A percentile compares a stretch with the other conserved stretches of the same genome.
These are phyloP conservation scores for Chlamydomonas sp. DNA, from an alignment of 139 green algal species.

Conservation along the genomic window DNA sequence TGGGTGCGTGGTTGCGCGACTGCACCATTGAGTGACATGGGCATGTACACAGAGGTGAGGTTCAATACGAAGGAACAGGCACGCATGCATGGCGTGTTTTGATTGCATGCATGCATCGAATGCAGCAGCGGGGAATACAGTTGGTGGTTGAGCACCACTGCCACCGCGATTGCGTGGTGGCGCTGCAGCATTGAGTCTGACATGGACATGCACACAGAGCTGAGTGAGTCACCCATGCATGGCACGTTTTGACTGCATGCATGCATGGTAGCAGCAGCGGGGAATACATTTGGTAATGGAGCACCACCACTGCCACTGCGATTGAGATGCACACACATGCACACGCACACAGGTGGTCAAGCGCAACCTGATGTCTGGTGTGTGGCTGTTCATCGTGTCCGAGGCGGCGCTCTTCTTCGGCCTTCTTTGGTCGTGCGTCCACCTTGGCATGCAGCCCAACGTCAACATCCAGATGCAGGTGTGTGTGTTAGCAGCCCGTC, in stretches of 20 bases:
- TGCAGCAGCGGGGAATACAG: no score
- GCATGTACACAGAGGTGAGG: constrained; percentile 4
- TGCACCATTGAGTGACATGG: constrained; percentile 18
- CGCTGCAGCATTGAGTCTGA: constrained; percentile 41
- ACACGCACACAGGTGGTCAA: constrained; percentile 19
- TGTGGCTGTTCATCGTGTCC: constrained; percentile 42
- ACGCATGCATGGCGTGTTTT: no score
- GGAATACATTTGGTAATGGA: no score
- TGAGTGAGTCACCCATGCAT: no score
- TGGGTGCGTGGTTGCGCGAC: neutral
- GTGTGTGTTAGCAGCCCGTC: no score
- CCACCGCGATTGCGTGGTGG: constrained; percentile 34
- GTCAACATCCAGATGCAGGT: constrained; percentile 15
- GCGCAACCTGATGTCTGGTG: constrained; percentile 33
- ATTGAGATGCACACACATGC: neutral
- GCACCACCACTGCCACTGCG: constrained; percentile 14
- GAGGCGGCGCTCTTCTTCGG: constrained; percentile 39
- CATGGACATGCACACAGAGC: constrained; percentile 44
- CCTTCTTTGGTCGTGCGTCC: constrained; percentile 40
- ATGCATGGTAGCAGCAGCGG: no score
- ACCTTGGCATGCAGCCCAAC: constrained; percentile 19
- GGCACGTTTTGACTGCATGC: no score
- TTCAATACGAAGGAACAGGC: neutral
- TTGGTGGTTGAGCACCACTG: constrained; percentile 10
- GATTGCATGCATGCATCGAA: no score